Evolutionary conservation across 2,329 filamentous ascomycete genomes (phyloP), one percentile per base, ranked within the genome.

Genomic region (Periconia digitata): DNA sequence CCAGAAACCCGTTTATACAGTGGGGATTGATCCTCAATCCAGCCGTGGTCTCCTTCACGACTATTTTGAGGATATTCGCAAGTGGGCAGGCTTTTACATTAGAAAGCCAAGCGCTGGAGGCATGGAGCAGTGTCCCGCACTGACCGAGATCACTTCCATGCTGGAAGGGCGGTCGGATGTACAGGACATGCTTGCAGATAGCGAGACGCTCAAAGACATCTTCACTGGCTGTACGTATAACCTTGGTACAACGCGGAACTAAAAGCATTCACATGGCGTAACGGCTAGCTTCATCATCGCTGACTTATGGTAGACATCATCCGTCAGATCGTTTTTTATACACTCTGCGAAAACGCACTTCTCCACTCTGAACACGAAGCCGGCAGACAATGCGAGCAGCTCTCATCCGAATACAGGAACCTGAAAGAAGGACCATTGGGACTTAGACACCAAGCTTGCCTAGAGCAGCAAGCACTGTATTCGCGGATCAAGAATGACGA

Each of bases 41-140:
- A 53, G 54, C 23, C 56, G 56, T 18, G 50, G 51, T 24, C 46
- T 62, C 6, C 44, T 62, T n/a, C 50, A 40, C 32, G 59, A 62
- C 42, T 62, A 58, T 49, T 59, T 62, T 36, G 54, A 60, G 24
- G 48, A 54, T 10, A 56, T 62, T 36, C 51, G 49, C 17, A 47
- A 38, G 12, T 62, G 59, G 59, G 50, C 51, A 17, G 12, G 37
- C 13, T 23, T 21, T 12, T 44, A 58, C 35, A 50, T 45, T 7
- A 38, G n/a, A 8, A 17, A 50, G 3, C 34, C 54, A 13, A 34
- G 38, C 8, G 40, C 23, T 2, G 20, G 47, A 13, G 46, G 50
- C 27, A 41, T 50, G 15, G 43, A 46, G 10, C 35, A 35, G 5
- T 50, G 47, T 16, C 34, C 40, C 3, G 27, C 22, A 7, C 39